phyloP scores from a whole-genome alignment of 2,329 filamentous ascomycete species.

The Fusarium pseudograminearum region DNA sequence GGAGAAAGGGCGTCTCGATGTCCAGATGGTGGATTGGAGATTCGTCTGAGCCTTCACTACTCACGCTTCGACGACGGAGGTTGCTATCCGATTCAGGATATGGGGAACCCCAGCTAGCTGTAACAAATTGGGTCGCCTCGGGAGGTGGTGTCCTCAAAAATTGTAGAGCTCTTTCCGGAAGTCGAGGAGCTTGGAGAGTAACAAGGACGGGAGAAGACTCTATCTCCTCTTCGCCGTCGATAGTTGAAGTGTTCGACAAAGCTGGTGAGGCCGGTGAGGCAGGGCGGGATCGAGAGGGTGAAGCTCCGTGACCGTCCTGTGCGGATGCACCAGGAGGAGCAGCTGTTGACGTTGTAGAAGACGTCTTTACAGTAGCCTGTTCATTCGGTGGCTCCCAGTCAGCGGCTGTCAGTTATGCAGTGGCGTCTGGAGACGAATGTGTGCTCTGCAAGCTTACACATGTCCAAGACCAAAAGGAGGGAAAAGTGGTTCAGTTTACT shows the following conservation, averaged over 20 bases:
- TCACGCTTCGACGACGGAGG: slow-evolving; percentile 64
- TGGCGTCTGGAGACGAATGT: slow-evolving; percentile 43
- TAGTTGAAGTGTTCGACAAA: slow-evolving; percentile 72
- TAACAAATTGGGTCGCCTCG: slow-evolving; percentile 65
- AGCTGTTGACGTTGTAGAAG: slow-evolving; percentile 62
- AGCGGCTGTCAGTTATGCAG: slow-evolving; percentile 43
- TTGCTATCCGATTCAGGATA: slow-evolving; percentile 76
- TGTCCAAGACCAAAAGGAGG: slow-evolving; percentile 25
- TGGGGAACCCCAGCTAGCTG: slow-evolving; percentile 91
- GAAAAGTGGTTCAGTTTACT: slow-evolving; percentile 40
- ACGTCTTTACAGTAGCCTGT: slow-evolving; percentile 65
- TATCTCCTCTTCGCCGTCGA: slow-evolving; percentile 66
- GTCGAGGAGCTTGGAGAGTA: slow-evolving; percentile 68
- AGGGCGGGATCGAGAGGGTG: slow-evolving; percentile 51
- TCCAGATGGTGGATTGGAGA: slow-evolving; percentile 71
- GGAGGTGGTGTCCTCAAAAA: slow-evolving; percentile 67
- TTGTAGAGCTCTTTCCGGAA: slow-evolving; percentile 67
- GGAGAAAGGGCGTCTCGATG: slow-evolving; percentile 72
- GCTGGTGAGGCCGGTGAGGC: slow-evolving; percentile 66
- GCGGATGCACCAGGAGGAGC: slow-evolving; percentile 69
- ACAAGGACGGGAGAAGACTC: slow-evolving; percentile 70
- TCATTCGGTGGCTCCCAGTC: slow-evolving; percentile 37
- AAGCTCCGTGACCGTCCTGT: slow-evolving; percentile 66
- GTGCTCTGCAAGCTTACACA: slow-evolving; percentile 39
- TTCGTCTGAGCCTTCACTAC: slow-evolving; percentile 71